These are phyloP conservation scores for Pneumocystis jirovecii DNA, from an alignment of 1,139 yeast genomes.

Conservation along the genomic window DNA sequence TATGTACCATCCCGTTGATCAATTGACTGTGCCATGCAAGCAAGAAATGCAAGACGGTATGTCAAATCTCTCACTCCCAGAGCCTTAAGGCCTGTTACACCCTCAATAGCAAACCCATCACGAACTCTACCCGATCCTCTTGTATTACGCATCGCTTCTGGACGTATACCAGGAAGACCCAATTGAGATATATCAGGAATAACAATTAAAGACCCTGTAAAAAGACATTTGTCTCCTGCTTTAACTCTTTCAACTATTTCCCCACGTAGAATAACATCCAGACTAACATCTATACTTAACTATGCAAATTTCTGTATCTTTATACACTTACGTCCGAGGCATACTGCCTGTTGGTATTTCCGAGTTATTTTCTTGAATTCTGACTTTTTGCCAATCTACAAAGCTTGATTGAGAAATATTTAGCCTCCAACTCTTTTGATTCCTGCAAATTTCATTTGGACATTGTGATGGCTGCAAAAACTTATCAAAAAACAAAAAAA, in stretches of 20 bases:
- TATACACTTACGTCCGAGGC: slow-evolving; percentile 58
- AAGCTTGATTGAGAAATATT: slow-evolving; percentile 74
- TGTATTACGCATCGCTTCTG: slow-evolving; percentile 61
- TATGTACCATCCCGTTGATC: slow-evolving; percentile 23
- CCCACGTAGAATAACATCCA: slow-evolving; percentile 85
- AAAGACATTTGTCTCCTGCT: slow-evolving; percentile 92
- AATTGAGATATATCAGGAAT: slow-evolving; percentile 90
- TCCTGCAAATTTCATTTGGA: slow-evolving; percentile 72
- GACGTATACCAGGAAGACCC: slow-evolving; percentile 93
- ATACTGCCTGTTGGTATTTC: slow-evolving; percentile 97
- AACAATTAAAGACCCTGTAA: slow-evolving; percentile 91
- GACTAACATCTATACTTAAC: slow-evolving; percentile 11
- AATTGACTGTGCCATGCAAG: slow-evolving; percentile 56
- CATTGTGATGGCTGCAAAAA: slow-evolving; percentile 56
- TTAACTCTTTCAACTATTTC: slow-evolving; percentile 92
- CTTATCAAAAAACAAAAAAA: background rate
- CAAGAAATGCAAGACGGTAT: slow-evolving; percentile 78
- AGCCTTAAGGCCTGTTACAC: slow-evolving; percentile 71
- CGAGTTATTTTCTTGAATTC: slow-evolving; percentile 87
- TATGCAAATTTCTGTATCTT: background rate
- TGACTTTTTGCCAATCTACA: slow-evolving; percentile 92
- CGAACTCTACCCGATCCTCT: slow-evolving; percentile 42
- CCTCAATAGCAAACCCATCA: slow-evolving; percentile 48
- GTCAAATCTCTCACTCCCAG: slow-evolving; percentile 91
- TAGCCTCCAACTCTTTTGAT: slow-evolving; percentile 74